phyloP scores from a whole-genome alignment of 1,139 yeast genomes.

The Trichomonascaceae sp. region DNA sequence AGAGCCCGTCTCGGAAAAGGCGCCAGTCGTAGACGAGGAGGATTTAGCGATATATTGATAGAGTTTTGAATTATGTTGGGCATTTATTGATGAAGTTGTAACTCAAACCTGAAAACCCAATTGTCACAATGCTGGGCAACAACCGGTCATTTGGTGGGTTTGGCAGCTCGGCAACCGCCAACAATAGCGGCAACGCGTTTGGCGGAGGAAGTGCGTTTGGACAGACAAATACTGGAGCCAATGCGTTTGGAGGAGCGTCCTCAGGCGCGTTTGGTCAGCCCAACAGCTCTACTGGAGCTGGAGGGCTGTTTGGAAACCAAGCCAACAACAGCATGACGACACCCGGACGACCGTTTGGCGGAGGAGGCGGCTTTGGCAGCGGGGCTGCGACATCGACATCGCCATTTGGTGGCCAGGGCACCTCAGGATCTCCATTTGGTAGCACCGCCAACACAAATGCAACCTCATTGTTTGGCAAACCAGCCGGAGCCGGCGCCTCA shows the following conservation, averaged over 20 bases:
- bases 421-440: constrained; percentile 11
- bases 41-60: no score
- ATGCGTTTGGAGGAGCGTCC: no score
- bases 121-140: neutral
- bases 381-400: constrained; percentile 3
- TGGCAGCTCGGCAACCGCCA: constrained; percentile 10
- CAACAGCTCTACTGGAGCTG: neutral
- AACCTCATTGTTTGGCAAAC: constrained; percentile 20
- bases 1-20: no score
- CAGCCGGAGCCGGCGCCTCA: constrained; percentile 17
- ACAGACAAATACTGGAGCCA: constrained; percentile 1
- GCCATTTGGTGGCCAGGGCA: neutral
- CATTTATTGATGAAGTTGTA: no score
- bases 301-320: neutral
- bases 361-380: constrained; percentile 19
- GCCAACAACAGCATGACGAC: neutral
- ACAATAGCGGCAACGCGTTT: constrained; percentile 5
- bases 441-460: constrained; percentile 11
- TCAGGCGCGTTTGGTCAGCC: neutral
- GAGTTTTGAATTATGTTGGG: no score
- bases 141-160: constrained; percentile 13
- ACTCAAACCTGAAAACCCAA: no score
- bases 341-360: constrained; percentile 12
- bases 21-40: no score
- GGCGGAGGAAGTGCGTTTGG: constrained; percentile 28